phyloP scores from a whole-genome alignment of 1,139 yeast species.

The Yamadazyma friedrichii region DNA sequence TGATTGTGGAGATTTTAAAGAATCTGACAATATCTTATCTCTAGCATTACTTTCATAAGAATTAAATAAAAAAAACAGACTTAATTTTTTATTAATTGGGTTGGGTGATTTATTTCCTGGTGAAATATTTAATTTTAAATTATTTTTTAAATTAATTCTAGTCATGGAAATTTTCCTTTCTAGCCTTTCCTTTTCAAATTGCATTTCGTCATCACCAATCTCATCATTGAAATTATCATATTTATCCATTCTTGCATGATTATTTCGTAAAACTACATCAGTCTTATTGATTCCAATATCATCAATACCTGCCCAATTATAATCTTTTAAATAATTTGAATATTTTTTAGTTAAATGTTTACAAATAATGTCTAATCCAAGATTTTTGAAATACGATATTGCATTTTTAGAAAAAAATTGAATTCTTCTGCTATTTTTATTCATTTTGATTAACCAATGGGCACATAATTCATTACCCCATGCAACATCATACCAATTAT shows the following conservation, averaged over 20 bases:
- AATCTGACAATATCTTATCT: neutral
- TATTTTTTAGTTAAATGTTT: slow-evolving; percentile 17
- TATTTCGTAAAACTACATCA: neutral
- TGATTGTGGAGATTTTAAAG: slow-evolving; percentile 1
- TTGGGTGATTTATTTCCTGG: slow-evolving; percentile 8
- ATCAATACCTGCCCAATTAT: slow-evolving; percentile 35
- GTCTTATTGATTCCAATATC: neutral
- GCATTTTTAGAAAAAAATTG: slow-evolving; percentile 21
- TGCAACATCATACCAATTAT: slow-evolving; percentile 41
- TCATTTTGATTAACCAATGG: slow-evolving; percentile 38
- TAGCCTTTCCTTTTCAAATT: neutral
- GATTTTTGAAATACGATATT: slow-evolving; percentile 18
- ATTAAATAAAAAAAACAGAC: slow-evolving; percentile 8
- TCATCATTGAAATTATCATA: neutral
- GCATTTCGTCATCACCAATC: neutral
- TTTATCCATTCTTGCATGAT: neutral
- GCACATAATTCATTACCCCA: slow-evolving; percentile 47
- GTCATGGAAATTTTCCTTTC: neutral
- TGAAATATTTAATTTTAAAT: neutral
- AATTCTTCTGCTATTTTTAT: slow-evolving; percentile 21
- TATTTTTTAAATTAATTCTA: neutral
- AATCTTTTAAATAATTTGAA: slow-evolving; percentile 19
- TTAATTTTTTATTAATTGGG: slow-evolving; percentile 11
- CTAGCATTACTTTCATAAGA: neutral
- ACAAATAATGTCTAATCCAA: slow-evolving; percentile 17